Evolutionary conservation across 2,329 filamentous ascomycete species (phyloP).

Genomic region (Penicillium thymicola): DNA sequence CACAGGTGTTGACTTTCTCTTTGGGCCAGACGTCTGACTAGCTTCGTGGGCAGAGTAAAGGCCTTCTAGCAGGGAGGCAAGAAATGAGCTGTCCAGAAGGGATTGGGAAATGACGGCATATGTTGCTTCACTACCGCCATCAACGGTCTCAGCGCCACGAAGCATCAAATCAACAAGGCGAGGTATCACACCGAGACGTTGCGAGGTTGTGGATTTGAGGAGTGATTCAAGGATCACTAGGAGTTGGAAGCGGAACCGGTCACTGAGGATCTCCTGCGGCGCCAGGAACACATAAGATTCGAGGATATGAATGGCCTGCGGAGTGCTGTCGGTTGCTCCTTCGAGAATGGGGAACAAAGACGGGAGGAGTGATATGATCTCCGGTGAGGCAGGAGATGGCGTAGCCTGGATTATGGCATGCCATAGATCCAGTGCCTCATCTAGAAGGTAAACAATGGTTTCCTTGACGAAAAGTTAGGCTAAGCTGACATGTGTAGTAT

Average conservation of each 20-base stretch:
- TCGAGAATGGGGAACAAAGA: conserved; percentile 64
- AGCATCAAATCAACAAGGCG: conserved; percentile 63
- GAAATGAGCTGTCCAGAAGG: conserved; percentile 61
- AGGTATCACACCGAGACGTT: conserved; percentile 41
- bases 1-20: conserved; percentile 65
- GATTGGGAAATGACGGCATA: conserved; percentile 63
- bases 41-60: conserved; percentile 68
- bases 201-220: conserved; percentile 37
- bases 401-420: conserved; percentile 67
- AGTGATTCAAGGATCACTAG: conserved; percentile 41
- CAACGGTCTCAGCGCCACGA: conserved; percentile 59
- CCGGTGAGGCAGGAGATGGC: conserved; percentile 55
- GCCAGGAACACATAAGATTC: conserved; percentile 70
- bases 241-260: conserved; percentile 37
- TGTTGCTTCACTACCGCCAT: conserved; percentile 54
- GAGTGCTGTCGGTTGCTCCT: conserved; percentile 62
- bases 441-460: conserved; percentile 76
- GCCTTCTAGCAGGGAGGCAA: conserved; percentile 61
- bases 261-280: conserved; percentile 43
- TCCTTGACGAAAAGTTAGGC: conserved; percentile 36
- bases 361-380: conserved; percentile 63
- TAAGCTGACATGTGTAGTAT: neutral
- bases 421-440: conserved; percentile 92
- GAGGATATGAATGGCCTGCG: conserved; percentile 61
- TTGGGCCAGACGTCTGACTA: conserved; percentile 78